A percentile compares a stretch with the other conserved stretches of the same genome.
These are phyloP conservation scores for Tetracladium marchalianum DNA, from an alignment of 495 filamentous ascomycete species.

Conservation along the genomic window DNA sequence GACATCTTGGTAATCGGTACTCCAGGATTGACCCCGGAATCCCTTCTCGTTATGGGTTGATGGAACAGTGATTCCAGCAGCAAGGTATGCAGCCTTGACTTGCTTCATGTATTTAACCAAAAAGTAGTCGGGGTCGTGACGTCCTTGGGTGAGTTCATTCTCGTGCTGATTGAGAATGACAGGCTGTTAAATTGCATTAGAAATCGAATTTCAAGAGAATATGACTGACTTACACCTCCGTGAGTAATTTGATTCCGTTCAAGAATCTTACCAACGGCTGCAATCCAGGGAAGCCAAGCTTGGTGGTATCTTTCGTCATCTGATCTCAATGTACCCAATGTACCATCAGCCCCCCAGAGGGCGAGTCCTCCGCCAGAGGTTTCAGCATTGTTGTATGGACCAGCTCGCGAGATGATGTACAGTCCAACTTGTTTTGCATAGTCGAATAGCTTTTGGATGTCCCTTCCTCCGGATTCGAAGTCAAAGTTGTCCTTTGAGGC, in stretches of 20 bases:
- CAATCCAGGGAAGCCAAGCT: slow-evolving; percentile 34
- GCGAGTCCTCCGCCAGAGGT: slow-evolving; percentile 40
- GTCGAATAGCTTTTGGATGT: slow-evolving; percentile 46
- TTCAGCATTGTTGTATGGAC: slow-evolving; percentile 50
- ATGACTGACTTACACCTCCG: slow-evolving; percentile 24
- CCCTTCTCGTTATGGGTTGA: slow-evolving; percentile 45
- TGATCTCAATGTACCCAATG: slow-evolving; percentile 34
- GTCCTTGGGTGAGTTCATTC: slow-evolving; percentile 40
- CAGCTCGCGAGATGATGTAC: slow-evolving; percentile 48
- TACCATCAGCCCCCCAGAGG: slow-evolving; percentile 41
- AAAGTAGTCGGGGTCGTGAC: slow-evolving; percentile 26
- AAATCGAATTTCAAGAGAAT: not conserved
- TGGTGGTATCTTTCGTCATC: slow-evolving; percentile 32
- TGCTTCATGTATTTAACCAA: slow-evolving; percentile 43
- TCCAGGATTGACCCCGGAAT: slow-evolving; percentile 39
- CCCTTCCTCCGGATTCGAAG: slow-evolving; percentile 45
- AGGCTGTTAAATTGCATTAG: slow-evolving; percentile 16
- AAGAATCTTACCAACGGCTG: slow-evolving; percentile 35
- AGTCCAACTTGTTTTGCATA: slow-evolving; percentile 49
- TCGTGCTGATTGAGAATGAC: slow-evolving; percentile 44
- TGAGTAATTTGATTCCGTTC: slow-evolving; percentile 40
- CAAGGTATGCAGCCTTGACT: slow-evolving; percentile 32
- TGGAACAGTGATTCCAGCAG: slow-evolving; percentile 41
- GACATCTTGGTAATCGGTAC: slow-evolving; percentile 42
- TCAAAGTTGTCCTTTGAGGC: slow-evolving; percentile 40